Evolutionary conservation across 176 grass and related monocot species (phyloP), one percentile per base, ranked within the genome.

Genomic region (Themeda triandra): DNA sequence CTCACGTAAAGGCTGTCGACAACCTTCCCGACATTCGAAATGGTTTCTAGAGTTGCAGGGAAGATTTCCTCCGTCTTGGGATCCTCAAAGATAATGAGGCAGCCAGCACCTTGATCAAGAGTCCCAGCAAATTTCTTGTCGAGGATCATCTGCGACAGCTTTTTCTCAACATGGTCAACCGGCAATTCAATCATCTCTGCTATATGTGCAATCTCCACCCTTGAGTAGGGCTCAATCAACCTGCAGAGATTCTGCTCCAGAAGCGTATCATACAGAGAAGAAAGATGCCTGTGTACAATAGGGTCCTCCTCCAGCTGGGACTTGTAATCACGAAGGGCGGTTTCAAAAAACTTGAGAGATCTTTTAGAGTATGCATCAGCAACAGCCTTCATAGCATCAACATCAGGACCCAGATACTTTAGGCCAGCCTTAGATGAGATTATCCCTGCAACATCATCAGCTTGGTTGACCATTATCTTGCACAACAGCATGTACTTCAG

Each of bases 391-490:
- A 94, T 94, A 76, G 95, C 95, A 87, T 97, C 95, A 89, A 97
- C 88, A 84, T 97, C 95, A 73, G 92, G 86, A 42, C 92, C 92
- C 12, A 85, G 25, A 82, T 94, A 94, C 44, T 91, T 89, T 78
- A 94, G 76, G 37, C 92, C 92, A 32, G 92, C 92, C 80, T 94
- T 94, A 15, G 89, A 91, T 5, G 89, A 91, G 31, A 94, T 91
- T 80, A 94, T 94, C 36, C 92, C 79, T 8, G 87, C 83, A 73
- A 91, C 92, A 81, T 97, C 95, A 82, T 97, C 92, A 74, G 95
- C 90, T 35, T 97, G 95, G 79, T 87, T 97, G 67, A 94, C 95
- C 95, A 97, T 94, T 44, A 94, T 97, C 88, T 97, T 97, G 86
- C 92, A 97, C 64, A 97, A 71, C 24, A 97, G 92, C 95, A 97